phyloP scores from a whole-genome alignment of 2,329 filamentous ascomycete genomes.

The Blastomyces gilchristii region DNA sequence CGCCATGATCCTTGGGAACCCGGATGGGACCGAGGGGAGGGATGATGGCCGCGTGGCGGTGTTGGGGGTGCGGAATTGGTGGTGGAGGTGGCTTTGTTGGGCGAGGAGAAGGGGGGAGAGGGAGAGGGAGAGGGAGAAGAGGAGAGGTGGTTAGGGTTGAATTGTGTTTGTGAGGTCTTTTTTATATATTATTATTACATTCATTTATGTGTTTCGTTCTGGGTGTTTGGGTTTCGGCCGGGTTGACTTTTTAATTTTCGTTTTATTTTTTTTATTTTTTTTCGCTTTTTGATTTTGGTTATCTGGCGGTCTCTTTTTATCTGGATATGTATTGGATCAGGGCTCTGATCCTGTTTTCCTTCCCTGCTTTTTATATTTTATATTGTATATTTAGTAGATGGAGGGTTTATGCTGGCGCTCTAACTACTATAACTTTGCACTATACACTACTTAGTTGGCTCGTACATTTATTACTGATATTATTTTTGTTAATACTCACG shows the following conservation, averaged over 20 bases:
- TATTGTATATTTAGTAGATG: no score
- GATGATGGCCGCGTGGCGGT: conserved; percentile 53
- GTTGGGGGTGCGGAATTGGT: conserved; percentile 48
- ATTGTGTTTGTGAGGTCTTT: not conserved
- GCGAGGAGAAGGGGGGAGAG: conserved; percentile 8
- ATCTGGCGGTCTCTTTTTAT: not conserved
- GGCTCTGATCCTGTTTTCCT: no score
- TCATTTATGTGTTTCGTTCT: no score
- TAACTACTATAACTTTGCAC: no score
- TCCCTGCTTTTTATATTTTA: no score
- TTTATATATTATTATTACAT: not conserved
- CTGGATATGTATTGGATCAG: not conserved
- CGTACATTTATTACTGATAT: no score
- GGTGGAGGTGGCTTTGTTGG: conserved; percentile 46
- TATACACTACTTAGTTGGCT: no score
- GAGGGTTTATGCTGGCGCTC: no score
- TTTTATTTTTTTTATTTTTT: not conserved
- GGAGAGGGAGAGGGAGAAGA: not conserved
- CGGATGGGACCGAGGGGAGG: conserved; percentile 48
- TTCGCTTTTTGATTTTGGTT: not conserved
- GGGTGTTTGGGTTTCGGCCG: no score
- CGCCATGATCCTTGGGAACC: conserved; percentile 51
- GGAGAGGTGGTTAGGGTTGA: no score
- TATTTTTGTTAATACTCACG: no score
- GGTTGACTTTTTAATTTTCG: no score